Base-by-base conservation (phyloP, 257 asterid species). In the Dorcoceras hygrometricum region DNA sequence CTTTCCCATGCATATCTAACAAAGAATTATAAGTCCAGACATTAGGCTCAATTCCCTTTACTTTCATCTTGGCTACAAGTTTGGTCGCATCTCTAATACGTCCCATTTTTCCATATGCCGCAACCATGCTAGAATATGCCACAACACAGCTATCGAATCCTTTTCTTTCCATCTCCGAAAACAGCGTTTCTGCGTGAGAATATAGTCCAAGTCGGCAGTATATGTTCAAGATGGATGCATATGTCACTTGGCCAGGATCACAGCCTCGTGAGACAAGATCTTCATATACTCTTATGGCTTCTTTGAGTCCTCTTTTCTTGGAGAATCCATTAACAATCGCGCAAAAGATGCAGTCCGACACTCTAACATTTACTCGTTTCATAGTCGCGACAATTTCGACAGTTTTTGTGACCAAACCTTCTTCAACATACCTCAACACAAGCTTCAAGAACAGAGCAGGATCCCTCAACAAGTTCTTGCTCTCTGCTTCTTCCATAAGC, bases 231-330 rank as follows among this genome's bases (percentile, higher is more conserved):
- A 83, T 72, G 4, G 97, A 93, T 14, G 99, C 95, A 25, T 83
- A 90, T 24, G 99, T 88, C 53, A 90, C 97, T 75, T 94, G 97
- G n/a, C 99, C 99, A 0, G 97, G 92, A 53, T 85, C 95, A 26
- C 81, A 76, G 24, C 86, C 94, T 19, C 62, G 81, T 59, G 25
- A 8, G 2, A 79, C 50, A 1, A 94, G 89, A 59, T 83, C 76
- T 22, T 87, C 96, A 8, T 88, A 94, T 43, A 84, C 90, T 65
- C 74, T 51, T 0, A 60, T 73, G 12, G 95, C 92, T 6, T 76
- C 67, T 36, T 50, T 70, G 0, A 67, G 75, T 25, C 96, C 96
- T 70, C 87, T 66, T 76, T 69, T 85, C 76, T 74, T 88, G 0
- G 86, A 77, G 59, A 73, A 94, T 0, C 95, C 97, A 20, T 94